phyloP scores from a whole-genome alignment of 1,284 basidiomycete genomes.

The Stereum hirsutum region DNA sequence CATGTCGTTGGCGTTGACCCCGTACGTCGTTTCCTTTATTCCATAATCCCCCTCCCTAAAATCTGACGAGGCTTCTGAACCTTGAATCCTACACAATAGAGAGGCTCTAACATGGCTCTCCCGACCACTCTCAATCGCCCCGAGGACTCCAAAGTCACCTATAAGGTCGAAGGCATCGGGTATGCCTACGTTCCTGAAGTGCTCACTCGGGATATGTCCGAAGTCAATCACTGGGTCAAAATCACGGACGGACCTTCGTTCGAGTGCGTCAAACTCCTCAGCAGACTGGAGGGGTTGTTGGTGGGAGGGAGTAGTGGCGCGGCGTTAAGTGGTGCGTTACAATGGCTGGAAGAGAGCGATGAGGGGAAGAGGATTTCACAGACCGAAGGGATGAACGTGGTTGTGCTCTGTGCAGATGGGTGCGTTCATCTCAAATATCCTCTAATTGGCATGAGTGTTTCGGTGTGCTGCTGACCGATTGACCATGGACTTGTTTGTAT shows the following conservation, averaged over 20 bases:
- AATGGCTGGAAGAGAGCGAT: conserved; percentile 69
- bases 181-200: conserved; percentile 90
- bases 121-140: conserved; percentile 41
- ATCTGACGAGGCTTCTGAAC: too few relatives aligned
- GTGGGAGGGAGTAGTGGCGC: conserved; percentile 92
- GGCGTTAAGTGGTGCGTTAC: conserved; percentile 69
- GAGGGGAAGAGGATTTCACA: conserved; percentile 62
- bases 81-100: too few relatives aligned
- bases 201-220: conserved; percentile 42
- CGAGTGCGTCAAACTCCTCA: conserved; percentile 66
- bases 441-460: too few relatives aligned
- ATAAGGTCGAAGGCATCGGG: conserved; percentile 91
- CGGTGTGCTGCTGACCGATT: not conserved
- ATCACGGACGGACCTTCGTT: conserved; percentile 79
- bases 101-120: conserved; percentile 82
- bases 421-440: conserved; percentile 23
- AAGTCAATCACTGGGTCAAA: conserved; percentile 81
- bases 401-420: conserved; percentile 88
- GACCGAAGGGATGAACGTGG: conserved; percentile 76
- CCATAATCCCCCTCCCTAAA: too few relatives aligned
- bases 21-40: too few relatives aligned
- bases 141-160: conserved; percentile 50
- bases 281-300: conserved; percentile 82
- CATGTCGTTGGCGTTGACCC: conserved; percentile 90
- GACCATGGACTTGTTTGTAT: conserved; percentile 1